These are phyloP conservation scores for Dothideomycetidae sp. DNA, from an alignment of 2,329 filamentous ascomycete genomes.

Conservation along the genomic window DNA sequence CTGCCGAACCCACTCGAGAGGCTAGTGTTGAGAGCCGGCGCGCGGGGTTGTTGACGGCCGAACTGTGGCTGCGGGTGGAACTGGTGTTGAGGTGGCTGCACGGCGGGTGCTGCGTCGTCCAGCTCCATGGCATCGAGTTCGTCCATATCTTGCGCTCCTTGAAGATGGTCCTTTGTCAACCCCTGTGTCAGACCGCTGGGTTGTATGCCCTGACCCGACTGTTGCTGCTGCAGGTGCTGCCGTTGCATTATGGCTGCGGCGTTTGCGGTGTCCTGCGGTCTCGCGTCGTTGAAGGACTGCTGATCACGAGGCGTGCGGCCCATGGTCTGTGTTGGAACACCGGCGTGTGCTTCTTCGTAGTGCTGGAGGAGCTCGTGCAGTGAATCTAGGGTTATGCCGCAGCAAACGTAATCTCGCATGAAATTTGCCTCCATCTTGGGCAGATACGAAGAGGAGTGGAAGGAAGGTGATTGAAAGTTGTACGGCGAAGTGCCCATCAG, in stretches of 20 bases:
- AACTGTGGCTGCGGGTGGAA: conserved; percentile 37
- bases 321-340: conserved; percentile 31
- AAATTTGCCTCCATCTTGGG: conserved; percentile 95
- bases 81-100: conserved; percentile 25
- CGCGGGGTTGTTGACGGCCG: conserved; percentile 39
- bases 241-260: conserved; percentile 12
- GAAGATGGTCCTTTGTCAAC: conserved; percentile 9
- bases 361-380: conserved; percentile 91
- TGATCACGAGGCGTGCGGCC: conserved; percentile 25
- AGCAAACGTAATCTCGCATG: conserved; percentile 94
- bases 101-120: conserved; percentile 56
- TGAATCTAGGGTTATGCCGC: conserved; percentile 74
- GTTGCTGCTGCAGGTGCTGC: conserved; percentile 9
- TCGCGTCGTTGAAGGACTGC: conserved; percentile 15
- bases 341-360: conserved; percentile 87
- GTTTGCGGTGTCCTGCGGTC: conserved; percentile 10
- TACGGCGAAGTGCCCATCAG: conserved; percentile 97
- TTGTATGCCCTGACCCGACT: conserved; percentile 6
- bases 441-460: conserved; percentile 90
- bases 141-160: conserved; percentile 17
- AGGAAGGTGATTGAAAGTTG: conserved; percentile 72
- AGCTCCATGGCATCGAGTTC: conserved; percentile 91
- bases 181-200: conserved; percentile 11
- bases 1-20: conserved; percentile 53
- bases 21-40: conserved; percentile 66